Base-by-base conservation (phyloP, 2,329 filamentous ascomycete genomes). In the Ophiocordyceps camponoti-saundersi region DNA sequence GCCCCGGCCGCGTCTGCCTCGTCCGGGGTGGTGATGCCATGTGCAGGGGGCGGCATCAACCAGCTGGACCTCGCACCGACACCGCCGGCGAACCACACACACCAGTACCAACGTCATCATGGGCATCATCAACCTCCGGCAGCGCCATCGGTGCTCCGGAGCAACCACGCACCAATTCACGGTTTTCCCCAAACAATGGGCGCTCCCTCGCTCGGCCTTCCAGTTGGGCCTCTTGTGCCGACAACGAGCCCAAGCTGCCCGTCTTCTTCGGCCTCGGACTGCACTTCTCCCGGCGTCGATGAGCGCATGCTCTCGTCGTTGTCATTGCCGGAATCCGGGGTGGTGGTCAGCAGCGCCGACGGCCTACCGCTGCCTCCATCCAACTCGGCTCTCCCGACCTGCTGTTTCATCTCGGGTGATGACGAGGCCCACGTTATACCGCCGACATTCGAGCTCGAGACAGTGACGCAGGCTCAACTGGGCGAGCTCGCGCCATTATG, bases 401-500 rank as follows among this genome's bases (percentile, higher is more conserved):
- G 2, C n/a, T 26, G 3, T 13, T 34, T 22, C 10, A 39, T n/a
- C 34, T 16, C 42, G 22, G 22, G 22, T 15, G 41, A 47, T 1
- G 11, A 18, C 23, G 21, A 32, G 39, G 41, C n/a, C 30, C 30
- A 42, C 30, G 11, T 34, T 13, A 44, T 26, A 43, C 46, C 30
- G 45, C 44, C 46, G 11, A 40, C 48, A 23, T 53, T 56, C 20
- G 50, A 55, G 39, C 49, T 56, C 2, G 43, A 54, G 41, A 54
- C 52, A n/a, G 45, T 56, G 4, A 53, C 54, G n/a, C 48, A 53
- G 8, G 49, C 48, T 1, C 50, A 56, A 40, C 48, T 56, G 16
- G 54, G 54, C 12, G 53, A 53, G 15, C 49, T 56, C 2, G 54
- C 54, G 10, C 54, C 54, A 1, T 45, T 56, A 2, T 56, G 54